Evolutionary conservation across 345 rosid genomes (phyloP).

Genomic region (Excoecaria cochinchinensis): DNA sequence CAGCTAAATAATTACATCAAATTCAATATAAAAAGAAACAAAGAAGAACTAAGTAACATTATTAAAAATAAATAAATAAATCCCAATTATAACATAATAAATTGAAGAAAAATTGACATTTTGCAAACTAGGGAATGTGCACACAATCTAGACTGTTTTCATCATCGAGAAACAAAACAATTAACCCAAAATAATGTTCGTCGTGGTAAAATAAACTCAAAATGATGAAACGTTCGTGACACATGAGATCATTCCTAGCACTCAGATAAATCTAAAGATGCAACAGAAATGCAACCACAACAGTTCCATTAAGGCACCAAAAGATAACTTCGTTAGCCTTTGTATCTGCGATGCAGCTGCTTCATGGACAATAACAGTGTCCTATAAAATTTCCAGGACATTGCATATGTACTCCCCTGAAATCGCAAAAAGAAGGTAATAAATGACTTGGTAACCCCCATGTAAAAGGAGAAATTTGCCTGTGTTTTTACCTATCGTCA

Average conservation of each 20-base stretch:
- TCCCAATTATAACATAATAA: too few relatives aligned
- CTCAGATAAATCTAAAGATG: neutral
- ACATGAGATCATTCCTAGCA: neutral
- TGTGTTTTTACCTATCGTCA: constrained; percentile 80
- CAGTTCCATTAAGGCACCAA: constrained; percentile 5
- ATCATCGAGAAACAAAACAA: neutral
- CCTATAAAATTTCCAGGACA: constrained; percentile 65
- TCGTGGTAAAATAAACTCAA: neutral
- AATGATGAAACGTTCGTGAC: neutral
- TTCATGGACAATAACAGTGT: constrained; percentile 69
- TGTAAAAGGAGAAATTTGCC: neutral
- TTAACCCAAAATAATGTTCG: neutral
- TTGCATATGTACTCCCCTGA: constrained; percentile 89
- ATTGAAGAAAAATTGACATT: too few relatives aligned
- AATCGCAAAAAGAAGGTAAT: constrained; percentile 17
- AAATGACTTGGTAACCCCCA: neutral
- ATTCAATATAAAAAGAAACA: too few relatives aligned
- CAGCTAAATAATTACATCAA: too few relatives aligned
- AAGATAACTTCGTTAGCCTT: constrained; percentile 71
- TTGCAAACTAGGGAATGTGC: too few relatives aligned
- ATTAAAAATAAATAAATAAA: too few relatives aligned
- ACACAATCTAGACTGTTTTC: neutral
- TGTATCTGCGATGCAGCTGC: constrained; percentile 70
- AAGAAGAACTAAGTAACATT: too few relatives aligned
- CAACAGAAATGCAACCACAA: neutral